Evolutionary conservation across 805 yeast species (phyloP), one percentile per base, ranked within the genome.

Genomic region (Torulaspora maleeae): DNA sequence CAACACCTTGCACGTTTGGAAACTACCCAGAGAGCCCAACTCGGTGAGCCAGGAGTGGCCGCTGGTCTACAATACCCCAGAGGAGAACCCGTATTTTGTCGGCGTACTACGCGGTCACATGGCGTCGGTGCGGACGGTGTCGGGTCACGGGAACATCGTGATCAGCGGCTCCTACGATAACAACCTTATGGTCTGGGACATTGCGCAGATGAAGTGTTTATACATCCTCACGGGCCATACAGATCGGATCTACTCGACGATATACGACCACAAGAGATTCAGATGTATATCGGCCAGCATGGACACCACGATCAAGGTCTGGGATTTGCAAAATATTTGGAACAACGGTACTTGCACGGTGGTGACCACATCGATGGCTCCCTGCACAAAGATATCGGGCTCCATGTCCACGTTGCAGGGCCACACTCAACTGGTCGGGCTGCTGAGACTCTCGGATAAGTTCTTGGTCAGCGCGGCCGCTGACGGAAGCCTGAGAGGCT

Each of bases 391-490:
- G 44, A 56, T 62, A 3, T 48, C 55, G 1, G 65, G 63, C 10
- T 58, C 67, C 40, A 66, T 86, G 39, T 72, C 80, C 36, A 77
- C 87, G 0, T 69, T 91, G 37, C 88, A 82, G 45, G 97, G 96
- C 1, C 99, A 93, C 64, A 81, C 86, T 1, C 86, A 91, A 10
- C 69, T 93, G 16, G 99, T 93, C 12, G 99, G 98, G 0, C 70
- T 93, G 36, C 72, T 91, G 22, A 87, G 86, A 36, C 75, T 90
- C 7, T 80, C 88, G 5, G 81, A 83, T 20, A 80, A 83, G 28
- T 81, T 79, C 38, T 71, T 93, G 10, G 95, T 91, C 1, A 84
- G 95, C 36, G 99, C 96, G 0, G 98, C 97, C 2, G 98, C 98
- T 0, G 99, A 93, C 64, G 79, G 93, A 3, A 83, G 96, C 0